Base-by-base conservation (phyloP, 2,329 filamentous ascomycete species). In the Xylariales sp. region DNA sequence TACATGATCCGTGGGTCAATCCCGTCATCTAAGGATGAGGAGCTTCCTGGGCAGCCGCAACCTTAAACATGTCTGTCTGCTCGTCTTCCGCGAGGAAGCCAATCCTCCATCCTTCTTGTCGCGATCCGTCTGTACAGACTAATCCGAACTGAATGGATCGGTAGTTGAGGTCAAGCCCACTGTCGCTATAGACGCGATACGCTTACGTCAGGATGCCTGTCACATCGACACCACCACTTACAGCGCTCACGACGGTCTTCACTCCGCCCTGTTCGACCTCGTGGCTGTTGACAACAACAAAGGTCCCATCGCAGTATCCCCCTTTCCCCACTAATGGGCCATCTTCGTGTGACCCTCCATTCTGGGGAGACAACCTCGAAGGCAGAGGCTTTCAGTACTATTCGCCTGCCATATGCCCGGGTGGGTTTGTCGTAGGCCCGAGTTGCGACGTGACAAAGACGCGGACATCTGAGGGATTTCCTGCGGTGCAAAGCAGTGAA, bases 161-260 rank as follows among this genome's bases (percentile, higher is more conserved):
- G n/a, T n/a, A n/a, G n/a, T n/a, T n/a, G n/a, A n/a, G n/a, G n/a
- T n/a, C n/a, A n/a, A n/a, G n/a, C n/a, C n/a, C n/a, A n/a, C n/a
- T n/a, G n/a, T n/a, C n/a, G n/a, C n/a, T n/a, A n/a, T n/a, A n/a
- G n/a, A n/a, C n/a, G n/a, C n/a, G n/a, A n/a, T n/a, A n/a, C n/a
- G n/a, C n/a, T n/a, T n/a, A n/a, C n/a, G n/a, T n/a, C n/a, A n/a
- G n/a, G n/a, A 27, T 27, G 24, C n/a, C 24, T 8, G 24, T 27
- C 24, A 32, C 35, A 28, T 45, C 38, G 22, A 36, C 47, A n/a
- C 25, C 49, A 35, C 55, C 57, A 40, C 55, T 69, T 27, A 60
- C 62, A 25, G 57, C 64, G 10, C 58, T 69, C 36, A 66, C 64
- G 16, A 64, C 64, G 32, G 48, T 69, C 31, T 69, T 69, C 49